Conservation (phyloP, 805 yeast genomes). For the Kazachstania psychrophila region DNA sequence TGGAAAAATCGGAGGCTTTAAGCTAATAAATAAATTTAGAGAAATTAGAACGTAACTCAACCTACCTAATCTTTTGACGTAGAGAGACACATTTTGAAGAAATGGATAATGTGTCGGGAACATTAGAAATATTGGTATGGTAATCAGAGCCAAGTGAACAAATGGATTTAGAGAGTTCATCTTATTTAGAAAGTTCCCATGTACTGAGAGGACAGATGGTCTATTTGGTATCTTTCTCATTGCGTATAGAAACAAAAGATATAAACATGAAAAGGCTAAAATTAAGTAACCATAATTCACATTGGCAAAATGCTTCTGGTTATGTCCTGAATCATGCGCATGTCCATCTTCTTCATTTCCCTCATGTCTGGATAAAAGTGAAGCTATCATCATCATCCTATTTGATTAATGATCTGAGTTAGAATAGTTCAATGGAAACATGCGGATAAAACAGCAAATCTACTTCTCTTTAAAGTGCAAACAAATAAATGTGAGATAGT, state of each 20-base stretch:
- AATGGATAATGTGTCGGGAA: slow-evolving; percentile 26
- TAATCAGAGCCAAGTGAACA: slow-evolving; percentile 30
- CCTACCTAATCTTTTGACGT: slow-evolving; percentile 53
- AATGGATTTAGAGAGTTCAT: slow-evolving; percentile 32
- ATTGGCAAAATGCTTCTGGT: slow-evolving; percentile 45
- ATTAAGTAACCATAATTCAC: slow-evolving; percentile 51
- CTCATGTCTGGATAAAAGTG: slow-evolving; percentile 1
- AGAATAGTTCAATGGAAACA: no score
- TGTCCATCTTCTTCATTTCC: background rate
- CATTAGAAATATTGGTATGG: slow-evolving; percentile 30
- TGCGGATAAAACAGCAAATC: no score
- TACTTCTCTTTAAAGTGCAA: no score
- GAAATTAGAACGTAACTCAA: slow-evolving; percentile 51
- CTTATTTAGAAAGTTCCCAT: slow-evolving; percentile 28
- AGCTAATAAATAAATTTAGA: slow-evolving; percentile 43
- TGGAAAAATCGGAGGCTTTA: slow-evolving; percentile 47
- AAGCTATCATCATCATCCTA: no score
- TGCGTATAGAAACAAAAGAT: slow-evolving; percentile 31
- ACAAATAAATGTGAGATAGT: no score
- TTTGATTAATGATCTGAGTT: no score
- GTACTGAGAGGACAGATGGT: slow-evolving; percentile 27
- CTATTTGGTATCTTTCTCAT: slow-evolving; percentile 35
- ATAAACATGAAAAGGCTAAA: slow-evolving; percentile 35
- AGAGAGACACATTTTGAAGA: slow-evolving; percentile 17
- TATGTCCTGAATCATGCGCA: slow-evolving; percentile 35